Evolutionary conservation across 2,329 filamentous ascomycete species (phyloP), one percentile per base, ranked within the genome.

Genomic region (Pseudogymnoascus sp.): DNA sequence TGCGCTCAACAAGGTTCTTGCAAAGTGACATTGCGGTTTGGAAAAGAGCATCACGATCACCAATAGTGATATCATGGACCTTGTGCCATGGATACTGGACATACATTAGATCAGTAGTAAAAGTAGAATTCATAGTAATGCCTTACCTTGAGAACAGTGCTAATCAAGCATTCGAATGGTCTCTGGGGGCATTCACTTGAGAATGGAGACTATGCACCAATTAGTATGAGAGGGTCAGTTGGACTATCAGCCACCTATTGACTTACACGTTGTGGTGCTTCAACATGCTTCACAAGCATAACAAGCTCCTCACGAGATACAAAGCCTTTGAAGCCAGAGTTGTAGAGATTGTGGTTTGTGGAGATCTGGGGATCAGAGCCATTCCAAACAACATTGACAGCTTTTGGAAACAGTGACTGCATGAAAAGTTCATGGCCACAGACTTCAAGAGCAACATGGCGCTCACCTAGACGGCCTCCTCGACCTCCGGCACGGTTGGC

Each of bases 111-210:
- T 19, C 7, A 8, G 14, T 60, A 11, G 10, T 8, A 60, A 31
- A 38, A 6, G 10, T 3, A 26, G 6, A 31, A 60, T 4, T n/a
- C 4, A 2, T 23, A 26, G 31, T 16, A 19, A 63, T 45, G n/a
- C 65, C 63, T 29, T 65, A 71, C 71, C 69, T 74, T 74, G 60
- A 68, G 61, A 63, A 74, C 66, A 0, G 82, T 87, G 70, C 83
- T 86, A 67, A 88, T 85, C 68, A 88, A 76, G 69, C 80, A 85
- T 74, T 89, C 86, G 62, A 82, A 88, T 1, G 84, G 81, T 12
- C 86, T 81, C 73, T 88, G 84, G 0, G 84, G 83, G 66, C 83
- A 86, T 26, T 84, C 78, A 63, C 77, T 79, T 7, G 82, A 80
- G 69, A 83, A 88, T 0, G 82, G 81, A 11, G 83, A 84, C 83